These are phyloP conservation scores for Sugiyamaella qingdaonensis DNA, from an alignment of 805 yeast genomes.

Conservation along the genomic window DNA sequence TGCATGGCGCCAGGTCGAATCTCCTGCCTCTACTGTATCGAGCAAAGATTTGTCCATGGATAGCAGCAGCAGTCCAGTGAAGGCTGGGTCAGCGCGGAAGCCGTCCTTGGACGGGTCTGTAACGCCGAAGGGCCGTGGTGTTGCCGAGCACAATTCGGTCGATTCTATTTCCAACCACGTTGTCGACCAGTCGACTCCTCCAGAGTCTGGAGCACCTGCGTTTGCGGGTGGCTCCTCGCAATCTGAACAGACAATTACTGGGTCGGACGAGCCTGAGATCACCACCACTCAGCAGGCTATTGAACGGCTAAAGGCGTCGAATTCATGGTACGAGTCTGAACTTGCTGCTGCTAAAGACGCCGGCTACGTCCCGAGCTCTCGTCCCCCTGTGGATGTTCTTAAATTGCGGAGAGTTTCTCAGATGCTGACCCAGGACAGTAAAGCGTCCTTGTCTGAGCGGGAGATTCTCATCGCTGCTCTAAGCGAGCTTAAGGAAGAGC, in stretches of 20 bases:
- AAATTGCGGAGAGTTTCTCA: slow-evolving; percentile 28
- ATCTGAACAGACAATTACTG: neutral
- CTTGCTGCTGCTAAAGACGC: slow-evolving; percentile 26
- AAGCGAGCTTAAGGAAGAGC: slow-evolving; percentile 25
- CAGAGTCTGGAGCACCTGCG: neutral
- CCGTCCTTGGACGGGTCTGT: neutral
- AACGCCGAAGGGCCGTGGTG: neutral
- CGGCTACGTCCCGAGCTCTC: slow-evolving; percentile 26
- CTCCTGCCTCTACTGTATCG: slow-evolving; percentile 7
- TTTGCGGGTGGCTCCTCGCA: neutral
- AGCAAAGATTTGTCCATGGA: neutral
- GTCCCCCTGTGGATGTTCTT: slow-evolving; percentile 27
- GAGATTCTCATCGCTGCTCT: slow-evolving; percentile 27
- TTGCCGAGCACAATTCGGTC: neutral
- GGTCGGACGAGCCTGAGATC: neutral
- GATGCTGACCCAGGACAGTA: slow-evolving; percentile 25
- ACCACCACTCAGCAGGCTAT: slow-evolving; percentile 18
- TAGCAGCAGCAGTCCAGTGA: neutral
- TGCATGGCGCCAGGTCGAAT: slow-evolving; percentile 14
- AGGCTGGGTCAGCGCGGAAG: neutral
- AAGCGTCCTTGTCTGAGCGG: slow-evolving; percentile 23
- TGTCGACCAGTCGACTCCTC: slow-evolving; percentile 15
- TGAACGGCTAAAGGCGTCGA: slow-evolving; percentile 29
- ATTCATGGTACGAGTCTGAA: slow-evolving; percentile 30
- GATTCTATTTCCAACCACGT: slow-evolving; percentile 6